phyloP scores from a whole-genome alignment of 129 eudicot genomes.

The Deinandra increscens region DNA sequence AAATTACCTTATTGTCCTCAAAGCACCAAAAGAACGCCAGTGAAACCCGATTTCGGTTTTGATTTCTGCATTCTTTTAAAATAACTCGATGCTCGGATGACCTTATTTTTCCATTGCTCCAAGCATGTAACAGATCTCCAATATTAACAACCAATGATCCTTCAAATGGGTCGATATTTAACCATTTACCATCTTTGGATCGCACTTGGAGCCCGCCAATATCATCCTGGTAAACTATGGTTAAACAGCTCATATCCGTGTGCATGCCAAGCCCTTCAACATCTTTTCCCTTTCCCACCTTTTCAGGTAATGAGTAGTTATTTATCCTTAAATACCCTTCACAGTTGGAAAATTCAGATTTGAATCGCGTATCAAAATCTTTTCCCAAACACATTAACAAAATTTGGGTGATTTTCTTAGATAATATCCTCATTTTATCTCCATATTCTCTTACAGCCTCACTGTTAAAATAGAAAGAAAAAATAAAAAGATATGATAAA shows the following conservation, averaged over 20 bases:
- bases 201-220: slow-evolving; percentile 86
- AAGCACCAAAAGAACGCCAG: slow-evolving; percentile 94
- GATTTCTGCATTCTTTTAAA: slow-evolving; percentile 37
- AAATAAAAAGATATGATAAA: slow-evolving; percentile 2
- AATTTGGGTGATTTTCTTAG: slow-evolving; percentile 53
- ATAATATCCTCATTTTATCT: slow-evolving; percentile 56
- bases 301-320: slow-evolving; percentile 64
- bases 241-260: slow-evolving; percentile 90
- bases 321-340: slow-evolving; percentile 83
- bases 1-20: slow-evolving; percentile 74
- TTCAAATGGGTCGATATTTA: slow-evolving; percentile 67
- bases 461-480: slow-evolving; percentile 33
- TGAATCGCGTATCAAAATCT: slow-evolving; percentile 40
- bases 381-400: slow-evolving; percentile 64
- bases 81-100: slow-evolving; percentile 90
- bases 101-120: slow-evolving; percentile 80
- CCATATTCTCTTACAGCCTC: slow-evolving; percentile 72
- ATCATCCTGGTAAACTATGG: slow-evolving; percentile 82
- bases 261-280: slow-evolving; percentile 92
- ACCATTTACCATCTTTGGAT: slow-evolving; percentile 67
- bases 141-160: slow-evolving; percentile 73
- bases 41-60: slow-evolving; percentile 46
- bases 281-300: slow-evolving; percentile 34
- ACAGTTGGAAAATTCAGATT: slow-evolving; percentile 62
- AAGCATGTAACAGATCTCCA: slow-evolving; percentile 89